These are phyloP conservation scores for Elongisporangium anandrum DNA, from an alignment of 352 stramenopile genomes.

Conservation along the genomic window DNA sequence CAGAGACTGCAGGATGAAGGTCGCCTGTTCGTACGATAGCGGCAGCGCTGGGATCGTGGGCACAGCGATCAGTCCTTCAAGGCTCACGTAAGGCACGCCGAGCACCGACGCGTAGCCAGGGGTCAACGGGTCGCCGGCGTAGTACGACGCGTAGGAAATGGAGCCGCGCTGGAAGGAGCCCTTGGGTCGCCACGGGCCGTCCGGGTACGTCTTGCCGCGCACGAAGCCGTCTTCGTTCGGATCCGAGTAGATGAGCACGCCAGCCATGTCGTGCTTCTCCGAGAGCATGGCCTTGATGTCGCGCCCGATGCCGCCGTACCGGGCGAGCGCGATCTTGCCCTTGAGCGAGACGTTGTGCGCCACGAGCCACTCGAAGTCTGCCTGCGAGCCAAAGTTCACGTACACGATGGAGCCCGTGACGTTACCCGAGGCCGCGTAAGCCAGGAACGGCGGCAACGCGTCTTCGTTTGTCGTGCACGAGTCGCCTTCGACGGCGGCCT, in stretches of 20 bases:
- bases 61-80: constrained; percentile 37
- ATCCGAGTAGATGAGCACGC: constrained; percentile 71
- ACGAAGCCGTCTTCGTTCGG: constrained; percentile 64
- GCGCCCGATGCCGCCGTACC: constrained; percentile 52
- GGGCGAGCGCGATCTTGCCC: constrained; percentile 55
- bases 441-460: constrained; percentile 47
- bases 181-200: constrained; percentile 50
- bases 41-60: constrained; percentile 48
- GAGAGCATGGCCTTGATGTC: constrained; percentile 64
- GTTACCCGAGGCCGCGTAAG: constrained; percentile 27
- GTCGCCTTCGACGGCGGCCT: constrained; percentile 50
- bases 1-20: constrained; percentile 48
- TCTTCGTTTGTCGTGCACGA: constrained; percentile 47
- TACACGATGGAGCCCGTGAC: constrained; percentile 40
- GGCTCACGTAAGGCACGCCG: constrained; percentile 23
- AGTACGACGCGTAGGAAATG: constrained; percentile 55
- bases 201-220: constrained; percentile 47
- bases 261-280: constrained; percentile 40
- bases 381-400: constrained; percentile 33
- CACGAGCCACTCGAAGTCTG: constrained; percentile 65
- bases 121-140: constrained; percentile 49
- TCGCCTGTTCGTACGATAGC: constrained; percentile 61
- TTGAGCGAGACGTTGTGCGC: constrained; percentile 39
- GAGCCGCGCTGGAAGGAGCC: constrained; percentile 65
- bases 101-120: constrained; percentile 28